phyloP scores from a whole-genome alignment of 2,329 filamentous ascomycete genomes.

The Sodiomyces alkalinus region DNA sequence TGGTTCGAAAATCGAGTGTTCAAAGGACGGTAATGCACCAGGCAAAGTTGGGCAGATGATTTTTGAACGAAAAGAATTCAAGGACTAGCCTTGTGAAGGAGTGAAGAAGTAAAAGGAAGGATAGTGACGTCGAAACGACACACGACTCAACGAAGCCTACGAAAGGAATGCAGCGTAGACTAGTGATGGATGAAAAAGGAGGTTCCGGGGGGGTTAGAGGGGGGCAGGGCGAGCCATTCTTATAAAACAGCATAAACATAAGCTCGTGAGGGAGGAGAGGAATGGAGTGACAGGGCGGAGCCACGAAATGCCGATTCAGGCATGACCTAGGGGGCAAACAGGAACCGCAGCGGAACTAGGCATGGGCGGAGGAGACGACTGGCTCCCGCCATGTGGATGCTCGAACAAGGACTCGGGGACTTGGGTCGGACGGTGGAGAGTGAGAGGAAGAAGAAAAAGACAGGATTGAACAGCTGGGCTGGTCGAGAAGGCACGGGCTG shows the following conservation, averaged over 20 bases:
- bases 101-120: conserved; percentile 11
- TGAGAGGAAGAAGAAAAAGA: too few relatives aligned
- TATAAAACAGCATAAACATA: conserved; percentile 8
- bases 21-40: conserved; percentile 11
- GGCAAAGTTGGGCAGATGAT: conserved; percentile 12
- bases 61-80: too few relatives aligned
- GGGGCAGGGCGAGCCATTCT: conserved; percentile 4
- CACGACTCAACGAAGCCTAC: conserved; percentile 7
- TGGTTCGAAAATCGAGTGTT: conserved; percentile 4
- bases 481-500: too few relatives aligned
- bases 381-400: too few relatives aligned
- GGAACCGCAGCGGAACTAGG: conserved; percentile 17
- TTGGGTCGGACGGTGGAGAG: too few relatives aligned
- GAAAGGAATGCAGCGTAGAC: conserved; percentile 9
- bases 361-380: too few relatives aligned
- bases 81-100: conserved; percentile 20
- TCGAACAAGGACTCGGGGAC: too few relatives aligned
- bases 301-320: not conserved
- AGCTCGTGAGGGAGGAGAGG: conserved; percentile 2
- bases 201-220: conserved; percentile 5
- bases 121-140: conserved; percentile 9
- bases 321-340: too few relatives aligned
- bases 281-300: conserved; percentile 1
- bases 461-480: too few relatives aligned
- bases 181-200: conserved; percentile 6